Conservation (phyloP, 805 yeast species). For the Cyberlindnera euphorbiae region DNA sequence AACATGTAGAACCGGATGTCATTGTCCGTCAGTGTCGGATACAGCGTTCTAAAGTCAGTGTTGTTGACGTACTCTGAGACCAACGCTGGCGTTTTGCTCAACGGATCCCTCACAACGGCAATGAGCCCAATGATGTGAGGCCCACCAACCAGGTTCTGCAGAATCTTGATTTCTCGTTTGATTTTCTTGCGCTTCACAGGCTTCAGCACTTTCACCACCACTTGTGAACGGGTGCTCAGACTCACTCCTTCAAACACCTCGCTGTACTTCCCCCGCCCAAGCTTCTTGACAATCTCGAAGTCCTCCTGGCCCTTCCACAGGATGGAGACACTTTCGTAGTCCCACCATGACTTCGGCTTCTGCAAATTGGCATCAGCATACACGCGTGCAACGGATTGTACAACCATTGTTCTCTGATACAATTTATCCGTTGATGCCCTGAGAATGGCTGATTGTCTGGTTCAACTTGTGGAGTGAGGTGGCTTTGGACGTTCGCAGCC, state of each 20-base stretch:
- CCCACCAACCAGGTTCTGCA: slow-evolving; percentile 81
- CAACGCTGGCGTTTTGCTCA: slow-evolving; percentile 80
- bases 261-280: slow-evolving; percentile 91
- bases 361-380: slow-evolving; percentile 74
- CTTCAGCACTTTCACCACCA: slow-evolving; percentile 87
- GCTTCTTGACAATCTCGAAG: slow-evolving; percentile 77
- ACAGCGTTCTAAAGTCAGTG: slow-evolving; percentile 79
- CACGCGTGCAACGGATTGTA: slow-evolving; percentile 60
- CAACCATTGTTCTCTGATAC: neutral
- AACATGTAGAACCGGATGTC: slow-evolving; percentile 83
- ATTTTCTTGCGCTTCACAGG: slow-evolving; percentile 93
- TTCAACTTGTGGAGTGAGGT: no score
- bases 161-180: slow-evolving; percentile 81
- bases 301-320: slow-evolving; percentile 83
- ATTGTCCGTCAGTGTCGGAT: slow-evolving; percentile 68
- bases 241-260: slow-evolving; percentile 89
- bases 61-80: slow-evolving; percentile 83
- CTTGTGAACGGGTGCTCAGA: slow-evolving; percentile 50
- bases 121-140: slow-evolving; percentile 71
- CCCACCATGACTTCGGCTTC: slow-evolving; percentile 84
- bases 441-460: slow-evolving; percentile 2
- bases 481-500: no score
- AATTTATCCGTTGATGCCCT: neutral
- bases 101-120: slow-evolving; percentile 86
- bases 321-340: slow-evolving; percentile 66